Conservation (phyloP, 257 asterid genomes). For the Echites panduratus region DNA sequence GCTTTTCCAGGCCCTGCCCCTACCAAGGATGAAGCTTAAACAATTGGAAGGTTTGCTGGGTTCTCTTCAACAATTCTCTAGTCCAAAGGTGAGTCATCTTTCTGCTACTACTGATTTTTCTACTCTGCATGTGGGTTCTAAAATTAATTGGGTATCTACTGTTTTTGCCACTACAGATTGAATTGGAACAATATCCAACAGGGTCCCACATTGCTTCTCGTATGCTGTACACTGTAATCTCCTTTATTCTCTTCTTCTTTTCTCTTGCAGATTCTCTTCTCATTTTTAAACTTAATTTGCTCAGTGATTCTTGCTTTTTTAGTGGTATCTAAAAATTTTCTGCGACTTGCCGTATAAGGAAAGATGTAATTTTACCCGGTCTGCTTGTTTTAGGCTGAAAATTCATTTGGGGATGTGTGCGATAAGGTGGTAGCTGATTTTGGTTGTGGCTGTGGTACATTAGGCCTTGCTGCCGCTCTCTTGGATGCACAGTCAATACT, state of each 20-base stretch:
- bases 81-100: constrained; percentile 53
- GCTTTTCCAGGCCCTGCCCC: neutral
- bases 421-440: constrained; percentile 91
- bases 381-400: constrained; percentile 56
- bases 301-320: constrained; percentile 3
- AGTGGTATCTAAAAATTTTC: neutral
- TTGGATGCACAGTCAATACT: constrained; percentile 74
- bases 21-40: constrained; percentile 69
- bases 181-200: constrained; percentile 90
- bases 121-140: neutral
- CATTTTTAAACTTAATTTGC: neutral
- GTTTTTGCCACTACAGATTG: constrained; percentile 47
- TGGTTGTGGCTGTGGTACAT: constrained; percentile 97
- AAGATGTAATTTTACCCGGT: constrained; percentile 7
- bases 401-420: constrained; percentile 77
- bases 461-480: constrained; percentile 89
- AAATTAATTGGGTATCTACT: neutral
- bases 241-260: constrained; percentile 1
- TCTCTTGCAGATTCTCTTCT: constrained; percentile 16
- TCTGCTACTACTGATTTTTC: neutral
- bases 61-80: constrained; percentile 65
- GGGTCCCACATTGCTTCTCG: constrained; percentile 98
- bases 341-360: neutral
- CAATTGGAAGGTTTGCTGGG: constrained; percentile 66
- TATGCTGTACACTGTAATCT: constrained; percentile 69